These are phyloP conservation scores for Talaromyces funiculosus DNA, from an alignment of 2,329 filamentous ascomycete species.

Conservation along the genomic window DNA sequence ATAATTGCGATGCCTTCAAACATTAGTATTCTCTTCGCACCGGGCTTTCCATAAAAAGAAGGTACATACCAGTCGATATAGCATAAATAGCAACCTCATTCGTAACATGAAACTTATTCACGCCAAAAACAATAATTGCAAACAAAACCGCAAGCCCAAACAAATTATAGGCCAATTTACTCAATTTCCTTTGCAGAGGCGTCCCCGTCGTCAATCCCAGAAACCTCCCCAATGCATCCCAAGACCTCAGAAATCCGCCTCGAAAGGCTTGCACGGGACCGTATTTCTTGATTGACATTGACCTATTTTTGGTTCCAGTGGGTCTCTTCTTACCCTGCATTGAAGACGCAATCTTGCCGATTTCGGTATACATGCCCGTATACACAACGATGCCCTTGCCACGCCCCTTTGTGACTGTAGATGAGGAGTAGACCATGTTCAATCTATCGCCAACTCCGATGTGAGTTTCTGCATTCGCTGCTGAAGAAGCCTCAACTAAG, in stretches of 20 bases:
- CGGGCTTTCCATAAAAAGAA: background rate
- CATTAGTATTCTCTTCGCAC: background rate
- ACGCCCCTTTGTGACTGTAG: slow-evolving; percentile 55
- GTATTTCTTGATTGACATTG: slow-evolving; percentile 44
- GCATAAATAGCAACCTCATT: slow-evolving; percentile 57
- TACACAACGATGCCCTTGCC: slow-evolving; percentile 55
- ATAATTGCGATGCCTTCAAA: slow-evolving; percentile 52
- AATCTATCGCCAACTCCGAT: slow-evolving; percentile 52
- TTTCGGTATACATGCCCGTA: slow-evolving; percentile 57
- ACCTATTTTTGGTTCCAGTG: slow-evolving; percentile 24
- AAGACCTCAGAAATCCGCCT: slow-evolving; percentile 44
- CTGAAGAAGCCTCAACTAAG: slow-evolving; percentile 12
- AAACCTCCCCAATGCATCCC: slow-evolving; percentile 49
- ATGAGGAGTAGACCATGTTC: slow-evolving; percentile 58
- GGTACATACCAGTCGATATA: slow-evolving; percentile 44
- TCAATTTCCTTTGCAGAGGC: slow-evolving; percentile 76
- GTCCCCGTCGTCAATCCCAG: slow-evolving; percentile 65
- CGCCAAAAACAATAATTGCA: slow-evolving; percentile 58
- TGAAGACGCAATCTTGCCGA: slow-evolving; percentile 55
- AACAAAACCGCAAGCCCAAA: slow-evolving; percentile 65
- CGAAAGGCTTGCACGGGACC: slow-evolving; percentile 44
- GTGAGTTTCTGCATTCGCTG: slow-evolving; percentile 18
- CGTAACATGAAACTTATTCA: slow-evolving; percentile 51
- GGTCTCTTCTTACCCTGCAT: slow-evolving; percentile 46
- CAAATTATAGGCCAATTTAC: slow-evolving; percentile 75